Base-by-base conservation (phyloP, 805 yeast species). In the Nakazawaea populi region DNA sequence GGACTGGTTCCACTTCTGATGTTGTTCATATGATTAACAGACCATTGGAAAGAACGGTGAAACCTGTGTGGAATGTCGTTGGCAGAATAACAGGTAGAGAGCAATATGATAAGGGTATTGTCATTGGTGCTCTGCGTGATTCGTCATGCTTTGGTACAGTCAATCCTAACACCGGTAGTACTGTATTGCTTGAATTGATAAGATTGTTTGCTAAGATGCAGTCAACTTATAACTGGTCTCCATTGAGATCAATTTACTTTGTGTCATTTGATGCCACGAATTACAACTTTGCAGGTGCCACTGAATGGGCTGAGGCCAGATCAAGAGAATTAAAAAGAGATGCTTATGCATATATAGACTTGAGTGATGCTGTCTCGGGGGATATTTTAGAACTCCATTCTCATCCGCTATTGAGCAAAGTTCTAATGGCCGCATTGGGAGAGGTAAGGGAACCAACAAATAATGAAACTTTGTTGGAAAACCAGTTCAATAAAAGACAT, bases 101-200 rank as follows among this genome's bases (percentile, higher is more conserved):
- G 61, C 96, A 89, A 66, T 70, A 73, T 24, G 88, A 80, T 24
- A 77, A 80, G 56, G 89, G 88, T 0, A 68, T 92, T 4, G 72
- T 91, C 2, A 79, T 92, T 51, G 96, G 96, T 0, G 90, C 97
- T 0, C 78, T 86, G 4, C 72, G 97, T 56, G 97, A 90, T 61
- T 72, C 96, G 0, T 70, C 82, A 28, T 80, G 89, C 54, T 76
- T 70, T 57, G 97, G 97, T n/a, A 83, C 95, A 0, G 67, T 78
- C 3, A 74, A 79, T 35, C 82, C 90, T 7, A 79, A 80, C 56
- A 82, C 95, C 4, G 95, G 96, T 1, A 83, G 94, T 1, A 81
- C 85, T 0, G 70, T 85, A 1, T 60, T 91, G 49, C 65, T 91
- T 27, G 92, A 91, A 55, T 66, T 91, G 52, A 80, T 87, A 8